Evolutionary conservation across 257 asterid species (phyloP).

Genomic region (Lavandula angustifolia): DNA sequence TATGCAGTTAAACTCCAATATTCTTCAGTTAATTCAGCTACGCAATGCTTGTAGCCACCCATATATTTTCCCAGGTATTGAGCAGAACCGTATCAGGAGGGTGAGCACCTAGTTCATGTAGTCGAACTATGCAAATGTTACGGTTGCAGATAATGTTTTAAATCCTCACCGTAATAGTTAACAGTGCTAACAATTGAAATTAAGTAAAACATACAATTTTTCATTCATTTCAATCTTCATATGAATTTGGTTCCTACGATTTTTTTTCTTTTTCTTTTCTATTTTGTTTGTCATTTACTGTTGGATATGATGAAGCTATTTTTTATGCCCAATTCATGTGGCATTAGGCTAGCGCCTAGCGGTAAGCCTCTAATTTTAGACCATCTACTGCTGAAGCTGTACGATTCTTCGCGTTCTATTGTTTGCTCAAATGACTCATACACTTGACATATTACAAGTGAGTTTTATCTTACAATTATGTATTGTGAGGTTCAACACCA

Average conservation of each 20-base stretch:
- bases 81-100: constrained; percentile 97
- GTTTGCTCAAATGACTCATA: constrained; percentile 95
- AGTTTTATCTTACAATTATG: constrained; percentile 24
- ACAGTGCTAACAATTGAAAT: constrained; percentile 11
- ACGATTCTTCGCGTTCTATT: constrained; percentile 65
- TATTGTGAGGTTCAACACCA: constrained; percentile 19
- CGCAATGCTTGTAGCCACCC: constrained; percentile 99
- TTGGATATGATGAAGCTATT: constrained; percentile 16
- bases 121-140: constrained; percentile 29
- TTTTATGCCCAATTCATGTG: constrained; percentile 16
- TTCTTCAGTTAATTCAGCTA: constrained; percentile 82
- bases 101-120: constrained; percentile 97
- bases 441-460: constrained; percentile 92
- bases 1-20: constrained; percentile 29
- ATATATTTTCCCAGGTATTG: constrained; percentile 92
- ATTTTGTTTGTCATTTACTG: constrained; percentile 1
- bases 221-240: constrained; percentile 22
- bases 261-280: constrained; percentile 15
- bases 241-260: constrained; percentile 22
- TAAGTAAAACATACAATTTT: not conserved
- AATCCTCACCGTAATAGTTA: constrained; percentile 12
- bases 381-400: constrained; percentile 75
- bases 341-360: constrained; percentile 83
- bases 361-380: constrained; percentile 81
- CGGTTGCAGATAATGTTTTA: constrained; percentile 11